phyloP scores from a whole-genome alignment of 257 asterid species.

The Przewalskia tangutica region DNA sequence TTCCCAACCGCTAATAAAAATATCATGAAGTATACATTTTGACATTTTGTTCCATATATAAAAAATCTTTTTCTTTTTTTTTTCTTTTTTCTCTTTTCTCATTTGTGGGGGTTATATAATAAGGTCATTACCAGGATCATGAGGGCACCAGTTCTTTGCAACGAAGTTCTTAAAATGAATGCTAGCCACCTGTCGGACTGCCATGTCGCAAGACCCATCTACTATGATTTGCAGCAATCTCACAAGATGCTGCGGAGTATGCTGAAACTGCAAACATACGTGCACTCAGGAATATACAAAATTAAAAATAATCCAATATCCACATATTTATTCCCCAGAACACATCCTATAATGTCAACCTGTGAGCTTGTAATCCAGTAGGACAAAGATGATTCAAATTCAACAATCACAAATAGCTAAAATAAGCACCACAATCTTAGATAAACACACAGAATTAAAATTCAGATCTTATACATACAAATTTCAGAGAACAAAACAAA shows the following conservation, averaged over 20 bases:
- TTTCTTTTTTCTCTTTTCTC: background rate
- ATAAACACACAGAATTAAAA: background rate
- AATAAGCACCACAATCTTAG: background rate
- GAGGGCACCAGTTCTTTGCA: conserved; percentile 82
- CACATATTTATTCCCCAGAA: background rate
- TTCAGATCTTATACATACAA: background rate
- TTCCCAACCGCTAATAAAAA: background rate
- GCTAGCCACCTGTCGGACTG: conserved; percentile 95
- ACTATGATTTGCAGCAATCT: conserved; percentile 93
- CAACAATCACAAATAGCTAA: background rate
- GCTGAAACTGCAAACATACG: conserved; percentile 52
- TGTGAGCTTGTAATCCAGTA: conserved; percentile 7
- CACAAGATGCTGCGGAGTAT: conserved; percentile 86
- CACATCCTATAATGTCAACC: background rate
- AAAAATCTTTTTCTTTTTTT: background rate
- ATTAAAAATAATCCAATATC: background rate
- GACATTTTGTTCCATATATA: background rate
- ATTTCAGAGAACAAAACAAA: background rate
- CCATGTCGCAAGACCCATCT: conserved; percentile 64
- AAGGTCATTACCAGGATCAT: conserved; percentile 46
- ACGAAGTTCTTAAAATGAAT: conserved; percentile 88
- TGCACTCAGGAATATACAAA: conserved; percentile 6
- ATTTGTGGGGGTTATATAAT: background rate
- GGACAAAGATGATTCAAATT: background rate
- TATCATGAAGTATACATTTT: background rate